A percentile compares a stretch with the other conserved stretches of the same genome.
Evolutionary conservation across 75 land plant species (phyloP).

Genomic region (Gnetum montanum): DNA sequence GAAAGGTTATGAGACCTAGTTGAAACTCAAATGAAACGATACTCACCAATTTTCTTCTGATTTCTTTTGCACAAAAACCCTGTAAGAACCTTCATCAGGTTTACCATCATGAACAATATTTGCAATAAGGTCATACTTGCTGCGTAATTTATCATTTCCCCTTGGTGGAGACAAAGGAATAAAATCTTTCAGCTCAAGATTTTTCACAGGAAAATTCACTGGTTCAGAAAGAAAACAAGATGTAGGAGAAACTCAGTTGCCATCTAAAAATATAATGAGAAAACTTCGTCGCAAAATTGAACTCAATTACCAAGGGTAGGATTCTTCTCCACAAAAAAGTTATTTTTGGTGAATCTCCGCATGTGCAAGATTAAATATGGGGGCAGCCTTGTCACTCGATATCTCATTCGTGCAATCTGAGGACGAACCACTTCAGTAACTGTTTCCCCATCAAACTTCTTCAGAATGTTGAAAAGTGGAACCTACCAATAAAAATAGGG

Average conservation of each 20-base stretch:
- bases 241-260: slow-evolving; percentile 1
- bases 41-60: slow-evolving; percentile 93
- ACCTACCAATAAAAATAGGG: slow-evolving; percentile 41
- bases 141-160: slow-evolving; percentile 49
- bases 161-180: slow-evolving; percentile 71
- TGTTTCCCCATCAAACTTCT: slow-evolving; percentile 96
- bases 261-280: neutral
- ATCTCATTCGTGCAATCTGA: slow-evolving; percentile 83
- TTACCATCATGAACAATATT: slow-evolving; percentile 99
- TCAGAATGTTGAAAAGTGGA: slow-evolving; percentile 91
- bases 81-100: slow-evolving; percentile 88
- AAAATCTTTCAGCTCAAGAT: slow-evolving; percentile 92
- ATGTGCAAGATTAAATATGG: slow-evolving; percentile 90
- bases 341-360: slow-evolving; percentile 95
- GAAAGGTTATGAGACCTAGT: too few species aligned
- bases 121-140: slow-evolving; percentile 96
- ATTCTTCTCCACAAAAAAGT: slow-evolving; percentile 93
- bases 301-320: slow-evolving; percentile 80
- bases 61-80: slow-evolving; percentile 94
- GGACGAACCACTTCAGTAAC: slow-evolving; percentile 94
- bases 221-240: slow-evolving; percentile 7
- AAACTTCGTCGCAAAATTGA: neutral
- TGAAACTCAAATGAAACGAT: too few species aligned
- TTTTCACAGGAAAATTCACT: slow-evolving; percentile 98
- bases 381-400: slow-evolving; percentile 89